Conservation (phyloP, 169 alveolate genomes). For the Plasmodium berghei region DNA sequence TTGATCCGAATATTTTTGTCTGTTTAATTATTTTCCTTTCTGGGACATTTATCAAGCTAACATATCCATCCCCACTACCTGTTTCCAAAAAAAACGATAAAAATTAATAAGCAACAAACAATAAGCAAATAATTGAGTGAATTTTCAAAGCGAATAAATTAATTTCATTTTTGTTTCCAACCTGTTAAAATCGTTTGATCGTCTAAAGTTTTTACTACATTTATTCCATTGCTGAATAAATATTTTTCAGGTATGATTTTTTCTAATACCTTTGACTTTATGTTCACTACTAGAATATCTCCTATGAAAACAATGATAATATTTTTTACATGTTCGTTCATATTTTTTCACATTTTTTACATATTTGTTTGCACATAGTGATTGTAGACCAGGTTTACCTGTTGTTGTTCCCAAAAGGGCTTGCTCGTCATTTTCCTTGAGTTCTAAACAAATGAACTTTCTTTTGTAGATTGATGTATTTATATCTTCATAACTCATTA, state of each 20-base stretch:
- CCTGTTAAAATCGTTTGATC: constrained; percentile 70
- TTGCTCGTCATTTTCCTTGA: constrained; percentile 67
- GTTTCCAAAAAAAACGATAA: not conserved
- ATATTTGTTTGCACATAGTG: not conserved
- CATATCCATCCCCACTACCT: constrained; percentile 76
- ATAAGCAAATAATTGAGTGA: too few species aligned
- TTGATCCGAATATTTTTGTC: constrained; percentile 51
- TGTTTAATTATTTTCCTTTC: constrained; percentile 53
- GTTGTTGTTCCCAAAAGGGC: constrained; percentile 73
- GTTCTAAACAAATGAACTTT: constrained; percentile 50
- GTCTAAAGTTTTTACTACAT: constrained; percentile 46
- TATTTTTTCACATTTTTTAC: not conserved
- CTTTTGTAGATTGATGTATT: constrained; percentile 71
- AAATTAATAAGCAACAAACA: not conserved
- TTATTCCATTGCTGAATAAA: constrained; percentile 71
- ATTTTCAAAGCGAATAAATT: too few species aligned
- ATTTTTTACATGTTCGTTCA: not conserved
- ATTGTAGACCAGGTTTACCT: constrained; percentile 4
- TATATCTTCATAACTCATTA: constrained; percentile 65
- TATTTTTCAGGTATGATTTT: constrained; percentile 63
- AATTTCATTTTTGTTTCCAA: not conserved
- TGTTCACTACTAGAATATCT: constrained; percentile 57
- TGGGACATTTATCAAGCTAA: constrained; percentile 40
- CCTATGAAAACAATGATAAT: constrained; percentile 8
- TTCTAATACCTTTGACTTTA: constrained; percentile 61